A percentile compares a stretch with the other conserved stretches of the same genome.
Evolutionary conservation across 139 green algal species (phyloP).

Genomic region (Haematococcus sp.): DNA sequence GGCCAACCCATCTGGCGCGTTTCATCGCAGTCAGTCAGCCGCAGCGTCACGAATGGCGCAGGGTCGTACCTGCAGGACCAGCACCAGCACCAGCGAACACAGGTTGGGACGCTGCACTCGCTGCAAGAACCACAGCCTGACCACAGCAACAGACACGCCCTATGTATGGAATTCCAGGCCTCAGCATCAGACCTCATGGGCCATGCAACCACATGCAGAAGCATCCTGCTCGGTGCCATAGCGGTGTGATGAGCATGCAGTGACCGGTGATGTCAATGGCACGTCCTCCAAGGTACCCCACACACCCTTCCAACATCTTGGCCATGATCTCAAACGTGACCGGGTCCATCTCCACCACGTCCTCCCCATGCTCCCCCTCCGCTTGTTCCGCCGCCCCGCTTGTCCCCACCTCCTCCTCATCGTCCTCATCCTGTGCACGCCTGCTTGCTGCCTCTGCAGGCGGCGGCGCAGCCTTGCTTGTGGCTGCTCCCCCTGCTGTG

Average conservation of each 20-base stretch:
- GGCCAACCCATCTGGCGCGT: conserved; percentile 34
- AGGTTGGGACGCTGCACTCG: too few relatives aligned
- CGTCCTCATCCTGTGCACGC: not conserved
- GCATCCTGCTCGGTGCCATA: too few relatives aligned
- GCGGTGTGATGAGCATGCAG: too few relatives aligned
- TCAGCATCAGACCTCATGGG: too few relatives aligned
- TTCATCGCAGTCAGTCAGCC: conserved; percentile 31
- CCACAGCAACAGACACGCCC: too few relatives aligned
- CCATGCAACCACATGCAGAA: too few relatives aligned
- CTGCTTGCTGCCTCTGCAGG: not conserved
- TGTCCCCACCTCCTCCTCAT: conserved; percentile 1
- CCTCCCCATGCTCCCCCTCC: conserved; percentile 1
- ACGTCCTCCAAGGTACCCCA: too few relatives aligned
- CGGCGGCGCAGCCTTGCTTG: not conserved
- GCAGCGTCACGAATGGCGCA: conserved; percentile 42
- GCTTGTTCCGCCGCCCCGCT: not conserved
- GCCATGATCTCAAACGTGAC: not conserved
- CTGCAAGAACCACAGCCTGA: too few relatives aligned
- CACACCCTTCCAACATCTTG: not conserved
- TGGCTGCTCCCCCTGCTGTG: too few relatives aligned
- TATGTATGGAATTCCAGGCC: too few relatives aligned
- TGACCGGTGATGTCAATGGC: too few relatives aligned
- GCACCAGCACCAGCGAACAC: too few relatives aligned
- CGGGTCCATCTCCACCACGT: not conserved
- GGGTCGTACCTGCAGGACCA: conserved; percentile 17